phyloP scores from a whole-genome alignment of 768 basidiomycete species.

The Lanmaoa rubissima region DNA sequence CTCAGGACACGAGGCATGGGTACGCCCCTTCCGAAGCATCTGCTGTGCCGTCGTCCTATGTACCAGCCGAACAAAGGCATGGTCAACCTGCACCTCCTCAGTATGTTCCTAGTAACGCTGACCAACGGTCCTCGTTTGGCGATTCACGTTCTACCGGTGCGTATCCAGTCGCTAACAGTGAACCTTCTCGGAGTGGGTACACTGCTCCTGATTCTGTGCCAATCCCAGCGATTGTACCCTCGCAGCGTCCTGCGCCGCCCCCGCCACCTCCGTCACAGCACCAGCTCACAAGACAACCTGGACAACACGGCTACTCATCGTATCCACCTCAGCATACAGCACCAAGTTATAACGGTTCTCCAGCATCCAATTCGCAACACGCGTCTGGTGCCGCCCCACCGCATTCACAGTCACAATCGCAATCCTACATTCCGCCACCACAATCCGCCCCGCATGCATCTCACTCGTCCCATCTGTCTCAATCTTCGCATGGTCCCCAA shows the following conservation, averaged over 20 bases:
- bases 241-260: constrained; percentile 16
- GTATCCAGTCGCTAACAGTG: constrained; percentile 13
- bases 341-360: constrained; percentile 15
- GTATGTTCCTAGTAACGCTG: constrained; percentile 15
- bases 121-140: constrained; percentile 21
- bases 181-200: constrained; percentile 14
- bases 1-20: constrained; percentile 22
- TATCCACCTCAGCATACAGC: constrained; percentile 15
- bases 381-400: constrained; percentile 3
- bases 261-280: constrained; percentile 14
- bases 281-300: constrained; percentile 19
- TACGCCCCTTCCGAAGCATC: constrained; percentile 20
- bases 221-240: constrained; percentile 15
- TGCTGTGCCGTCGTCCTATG: constrained; percentile 14
- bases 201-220: constrained; percentile 15
- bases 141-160: constrained; percentile 21
- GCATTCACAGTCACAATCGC: constrained; percentile 28
- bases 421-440: constrained; percentile 20
- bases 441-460: constrained; percentile 12
- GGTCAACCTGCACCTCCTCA: constrained; percentile 9
- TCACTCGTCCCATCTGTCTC: constrained; percentile 13
- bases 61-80: constrained; percentile 21
- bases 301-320: constrained; percentile 18
- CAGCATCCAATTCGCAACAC: constrained; percentile 19
- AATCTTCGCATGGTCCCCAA: constrained; percentile 14